Evolutionary conservation across 1,139 yeast species (phyloP), one percentile per base, ranked within the genome.

Genomic region (Protomyces inundatus): DNA sequence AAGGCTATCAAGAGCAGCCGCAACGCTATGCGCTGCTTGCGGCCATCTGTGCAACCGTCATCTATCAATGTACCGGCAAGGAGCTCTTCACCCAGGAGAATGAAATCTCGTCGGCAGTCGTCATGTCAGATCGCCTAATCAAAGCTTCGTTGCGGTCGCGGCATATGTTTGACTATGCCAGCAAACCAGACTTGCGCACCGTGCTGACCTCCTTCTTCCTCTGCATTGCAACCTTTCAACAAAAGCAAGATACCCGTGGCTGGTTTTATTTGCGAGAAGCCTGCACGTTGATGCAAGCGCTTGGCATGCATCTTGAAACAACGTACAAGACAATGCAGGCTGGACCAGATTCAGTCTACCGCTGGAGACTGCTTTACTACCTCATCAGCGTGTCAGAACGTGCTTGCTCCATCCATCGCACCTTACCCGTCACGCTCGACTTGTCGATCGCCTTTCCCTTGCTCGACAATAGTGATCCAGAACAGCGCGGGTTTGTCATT

Each of bases 221-320:
- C 14, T 50, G 37, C 35, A 50, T 50, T 34, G 53, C 53, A 32
- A 50, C 53, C 9, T 50, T 50, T n/a, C 53, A 50, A 34, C 53
- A 50, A 50, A 32, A 34, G 53, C 37, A 50, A n/a, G 53, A 50
- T 32, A 50, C 35, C 1, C 35, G 37, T 7, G 53, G 53, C 12
- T 50, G 53, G 53, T 50, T 32, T 12, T 50, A 50, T 12, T 14
- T 50, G 23, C 14, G 53, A 12, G 37, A 50, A 50, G 53, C 53
- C 10, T 50, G 53, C 23, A 50, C 53, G 14, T n/a, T 50, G 23
- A 32, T 50, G 53, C 37, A 50, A 34, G n/a, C 35, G 7, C 14
- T 34, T 12, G 53, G 53, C 23, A 32, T 32, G 35, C 53, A 50
- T 14, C 35, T 32, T 10, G 53, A 50, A 34, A 12, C 53, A 6